phyloP scores from a whole-genome alignment of 495 filamentous ascomycete species.

The Umbilicaria muhlenbergii region DNA sequence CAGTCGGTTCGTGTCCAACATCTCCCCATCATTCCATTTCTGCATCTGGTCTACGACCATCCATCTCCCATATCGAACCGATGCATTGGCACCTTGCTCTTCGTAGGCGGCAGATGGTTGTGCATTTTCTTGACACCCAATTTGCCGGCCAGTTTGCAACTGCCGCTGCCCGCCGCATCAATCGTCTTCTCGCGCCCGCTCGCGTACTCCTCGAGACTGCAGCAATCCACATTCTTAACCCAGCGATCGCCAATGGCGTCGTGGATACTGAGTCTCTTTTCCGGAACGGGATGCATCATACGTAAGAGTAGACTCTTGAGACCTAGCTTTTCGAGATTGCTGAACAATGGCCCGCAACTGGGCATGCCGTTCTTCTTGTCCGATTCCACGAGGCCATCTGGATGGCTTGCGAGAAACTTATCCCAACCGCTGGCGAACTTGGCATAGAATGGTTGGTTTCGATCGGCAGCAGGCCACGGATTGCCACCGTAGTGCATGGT shows the following conservation, averaged over 20 bases:
- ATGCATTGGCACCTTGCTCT: neutral
- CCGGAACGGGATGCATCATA: conserved; percentile 62
- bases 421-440: conserved; percentile 47
- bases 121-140: neutral
- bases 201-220: conserved; percentile 22
- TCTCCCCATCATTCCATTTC: too few species aligned
- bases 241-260: conserved; percentile 44
- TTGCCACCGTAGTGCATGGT: conserved; percentile 47
- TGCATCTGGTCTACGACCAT: neutral
- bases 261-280: conserved; percentile 45
- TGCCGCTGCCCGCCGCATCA: conserved; percentile 2
- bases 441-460: conserved; percentile 33
- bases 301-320: conserved; percentile 49
- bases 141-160: neutral
- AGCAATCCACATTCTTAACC: conserved; percentile 57
- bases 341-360: conserved; percentile 25
- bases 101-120: neutral
- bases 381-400: conserved; percentile 28
- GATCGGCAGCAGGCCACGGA: conserved; percentile 44
- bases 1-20: too few species aligned
- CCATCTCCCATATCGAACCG: neutral
- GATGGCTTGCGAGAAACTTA: conserved; percentile 37
- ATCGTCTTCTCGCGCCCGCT: neutral
- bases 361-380: conserved; percentile 28
- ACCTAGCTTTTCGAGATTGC: conserved; percentile 30